phyloP scores from a whole-genome alignment of 768 basidiomycete species.

The Ramaria sp. region DNA sequence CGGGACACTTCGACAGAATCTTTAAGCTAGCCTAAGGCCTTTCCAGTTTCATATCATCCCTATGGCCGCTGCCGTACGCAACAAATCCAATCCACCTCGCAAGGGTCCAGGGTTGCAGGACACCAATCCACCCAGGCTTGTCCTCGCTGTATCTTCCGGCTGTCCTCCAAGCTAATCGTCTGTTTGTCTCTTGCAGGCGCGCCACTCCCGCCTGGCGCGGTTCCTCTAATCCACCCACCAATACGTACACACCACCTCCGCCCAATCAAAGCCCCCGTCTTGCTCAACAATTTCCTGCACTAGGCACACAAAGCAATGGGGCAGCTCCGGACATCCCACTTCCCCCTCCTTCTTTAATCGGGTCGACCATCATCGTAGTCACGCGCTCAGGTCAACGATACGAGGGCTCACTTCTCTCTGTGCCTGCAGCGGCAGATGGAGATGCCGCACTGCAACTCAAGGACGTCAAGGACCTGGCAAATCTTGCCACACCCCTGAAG shows the following conservation, averaged over 20 bases:
- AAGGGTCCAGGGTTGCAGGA: slow-evolving; percentile 3
- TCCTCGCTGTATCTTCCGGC: slow-evolving; percentile 10
- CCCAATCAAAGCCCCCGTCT: slow-evolving; percentile 24
- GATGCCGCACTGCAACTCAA: slow-evolving; percentile 54
- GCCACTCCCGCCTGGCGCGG: slow-evolving; percentile 50
- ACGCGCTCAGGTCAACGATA: slow-evolving; percentile 64
- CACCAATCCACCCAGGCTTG: slow-evolving; percentile 4
- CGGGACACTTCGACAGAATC: background rate
- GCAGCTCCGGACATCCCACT: slow-evolving; percentile 29
- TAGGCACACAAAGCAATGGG: slow-evolving; percentile 11
- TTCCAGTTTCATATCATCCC: background rate
- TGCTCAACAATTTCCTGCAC: slow-evolving; percentile 18
- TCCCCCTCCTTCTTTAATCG: slow-evolving; percentile 17
- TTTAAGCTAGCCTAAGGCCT: background rate
- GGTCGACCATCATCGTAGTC: slow-evolving; percentile 66
- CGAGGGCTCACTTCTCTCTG: slow-evolving; percentile 50
- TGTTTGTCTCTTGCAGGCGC: slow-evolving; percentile 21
- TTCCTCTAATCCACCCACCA: slow-evolving; percentile 56
- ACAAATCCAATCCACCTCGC: slow-evolving; percentile 1
- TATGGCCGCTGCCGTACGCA: slow-evolving; percentile 7
- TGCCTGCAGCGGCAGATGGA: slow-evolving; percentile 11
- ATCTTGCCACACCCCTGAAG: slow-evolving; percentile 56
- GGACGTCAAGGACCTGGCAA: slow-evolving; percentile 64
- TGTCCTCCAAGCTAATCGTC: slow-evolving; percentile 7
- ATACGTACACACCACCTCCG: slow-evolving; percentile 35